These are phyloP conservation scores for Graphiopsis chlorocephala DNA, from an alignment of 2,329 filamentous ascomycete genomes.

Conservation along the genomic window DNA sequence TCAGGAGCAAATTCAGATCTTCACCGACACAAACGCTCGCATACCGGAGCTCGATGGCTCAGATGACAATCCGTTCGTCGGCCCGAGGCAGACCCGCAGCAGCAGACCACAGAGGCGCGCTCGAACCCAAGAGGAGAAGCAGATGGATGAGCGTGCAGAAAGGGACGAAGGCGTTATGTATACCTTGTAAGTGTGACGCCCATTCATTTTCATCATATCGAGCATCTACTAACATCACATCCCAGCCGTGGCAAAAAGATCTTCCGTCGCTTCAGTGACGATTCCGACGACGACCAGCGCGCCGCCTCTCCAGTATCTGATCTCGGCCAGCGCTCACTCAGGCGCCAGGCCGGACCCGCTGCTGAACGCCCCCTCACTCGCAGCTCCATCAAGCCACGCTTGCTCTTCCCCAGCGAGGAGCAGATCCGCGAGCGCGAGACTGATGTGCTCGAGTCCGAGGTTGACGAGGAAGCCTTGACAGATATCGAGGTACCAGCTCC, in stretches of 20 bases:
- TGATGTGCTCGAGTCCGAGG: constrained; percentile 31
- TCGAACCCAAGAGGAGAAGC: constrained; percentile 55
- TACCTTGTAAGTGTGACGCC: constrained; percentile 64
- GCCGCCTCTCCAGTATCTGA: constrained; percentile 4
- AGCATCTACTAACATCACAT: constrained; percentile 25
- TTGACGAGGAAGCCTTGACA: constrained; percentile 43
- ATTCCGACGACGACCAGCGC: constrained; percentile 32
- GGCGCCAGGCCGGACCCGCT: constrained; percentile 38
- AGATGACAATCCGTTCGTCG: constrained; percentile 70
- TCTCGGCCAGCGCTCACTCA: constrained; percentile 29
- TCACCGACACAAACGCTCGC: constrained; percentile 74
- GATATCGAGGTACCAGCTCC: constrained; percentile 38
- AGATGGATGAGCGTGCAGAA: constrained; percentile 61
- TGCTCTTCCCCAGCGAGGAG: constrained; percentile 63
- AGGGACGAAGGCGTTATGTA: constrained; percentile 73
- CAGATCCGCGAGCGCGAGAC: constrained; percentile 41
- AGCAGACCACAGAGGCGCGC: constrained; percentile 41
- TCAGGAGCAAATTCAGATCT: constrained; percentile 60
- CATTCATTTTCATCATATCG: constrained; percentile 4
- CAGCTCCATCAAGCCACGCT: constrained; percentile 67
- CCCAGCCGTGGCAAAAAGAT: constrained; percentile 73
- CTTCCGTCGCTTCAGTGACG: constrained; percentile 63
- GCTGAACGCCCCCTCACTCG: constrained; percentile 57
- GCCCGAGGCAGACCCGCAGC: constrained; percentile 40
- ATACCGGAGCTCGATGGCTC: constrained; percentile 66